Percentiles rank a stretch among this genome's conserved stretches.
Evolutionary conservation across 2,329 filamentous ascomycete genomes (phyloP).

Genomic region (Cordyceps fumosorosea): DNA sequence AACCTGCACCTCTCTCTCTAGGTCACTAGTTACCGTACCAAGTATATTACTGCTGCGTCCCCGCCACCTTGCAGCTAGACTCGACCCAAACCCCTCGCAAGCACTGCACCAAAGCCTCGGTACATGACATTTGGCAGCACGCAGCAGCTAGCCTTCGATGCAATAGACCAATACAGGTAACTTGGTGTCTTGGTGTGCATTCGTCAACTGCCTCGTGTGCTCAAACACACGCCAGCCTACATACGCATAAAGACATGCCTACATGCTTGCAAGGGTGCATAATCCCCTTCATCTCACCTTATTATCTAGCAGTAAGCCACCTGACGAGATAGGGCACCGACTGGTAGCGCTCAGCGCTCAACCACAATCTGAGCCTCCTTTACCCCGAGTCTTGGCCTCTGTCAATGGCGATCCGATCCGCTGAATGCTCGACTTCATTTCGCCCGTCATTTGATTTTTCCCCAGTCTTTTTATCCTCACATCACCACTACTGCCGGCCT

Average conservation of each 20-base stretch:
- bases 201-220: background rate
- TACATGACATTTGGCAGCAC: background rate
- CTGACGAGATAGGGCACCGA: background rate
- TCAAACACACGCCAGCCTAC: background rate
- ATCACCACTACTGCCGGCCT: background rate
- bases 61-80: constrained; percentile 4
- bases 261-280: background rate
- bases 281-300: background rate
- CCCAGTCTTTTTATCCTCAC: background rate
- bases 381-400: constrained; percentile 6
- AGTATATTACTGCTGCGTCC: background rate
- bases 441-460: background rate
- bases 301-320: background rate
- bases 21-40: too few relatives aligned
- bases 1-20: background rate
- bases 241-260: background rate
- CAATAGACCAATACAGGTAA: background rate
- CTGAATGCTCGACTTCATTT: background rate
- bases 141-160: background rate
- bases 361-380: background rate
- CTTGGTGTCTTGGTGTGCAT: background rate
- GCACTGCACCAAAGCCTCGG: background rate
- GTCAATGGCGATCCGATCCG: background rate
- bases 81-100: background rate
- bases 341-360: background rate